Conservation (phyloP, 306 rosid species). For the Inga laurina region DNA sequence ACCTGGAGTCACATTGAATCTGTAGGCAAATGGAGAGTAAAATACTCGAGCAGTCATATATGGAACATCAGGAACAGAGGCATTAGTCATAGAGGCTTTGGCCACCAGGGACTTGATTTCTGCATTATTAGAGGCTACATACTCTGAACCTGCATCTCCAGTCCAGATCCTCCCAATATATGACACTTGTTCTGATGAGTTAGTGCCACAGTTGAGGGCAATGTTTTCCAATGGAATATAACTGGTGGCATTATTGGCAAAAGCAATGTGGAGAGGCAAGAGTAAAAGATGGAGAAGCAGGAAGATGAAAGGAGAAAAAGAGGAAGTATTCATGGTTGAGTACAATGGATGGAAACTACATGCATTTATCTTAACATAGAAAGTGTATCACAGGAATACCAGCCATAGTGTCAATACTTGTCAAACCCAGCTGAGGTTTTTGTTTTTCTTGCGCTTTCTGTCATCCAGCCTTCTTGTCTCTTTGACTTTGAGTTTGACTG, state of each 20-base stretch:
- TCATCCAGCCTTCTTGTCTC: background rate
- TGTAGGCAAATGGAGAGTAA: conserved; percentile 40
- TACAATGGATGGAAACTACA: background rate
- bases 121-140: conserved; percentile 19
- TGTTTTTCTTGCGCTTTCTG: background rate
- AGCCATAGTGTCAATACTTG: background rate
- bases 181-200: conserved; percentile 1
- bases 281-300: background rate
- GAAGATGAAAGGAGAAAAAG: background rate
- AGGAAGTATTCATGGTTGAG: background rate
- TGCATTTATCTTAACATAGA: background rate
- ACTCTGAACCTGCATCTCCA: conserved; percentile 37
- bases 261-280: conserved; percentile 6
- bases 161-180: conserved; percentile 39
- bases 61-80: conserved; percentile 34
- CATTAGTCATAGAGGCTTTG: conserved; percentile 7
- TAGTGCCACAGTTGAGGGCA: conserved; percentile 40
- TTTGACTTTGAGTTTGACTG: too few relatives aligned
- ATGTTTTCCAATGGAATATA: conserved; percentile 37
- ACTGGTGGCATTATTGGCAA: conserved; percentile 12
- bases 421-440: background rate
- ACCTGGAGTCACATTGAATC: conserved; percentile 39
- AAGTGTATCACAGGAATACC: too few relatives aligned
- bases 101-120: conserved; percentile 12
- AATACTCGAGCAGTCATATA: conserved; percentile 44